Base-by-base conservation (phyloP, 129 eudicot genomes). In the Silybum marianum region DNA sequence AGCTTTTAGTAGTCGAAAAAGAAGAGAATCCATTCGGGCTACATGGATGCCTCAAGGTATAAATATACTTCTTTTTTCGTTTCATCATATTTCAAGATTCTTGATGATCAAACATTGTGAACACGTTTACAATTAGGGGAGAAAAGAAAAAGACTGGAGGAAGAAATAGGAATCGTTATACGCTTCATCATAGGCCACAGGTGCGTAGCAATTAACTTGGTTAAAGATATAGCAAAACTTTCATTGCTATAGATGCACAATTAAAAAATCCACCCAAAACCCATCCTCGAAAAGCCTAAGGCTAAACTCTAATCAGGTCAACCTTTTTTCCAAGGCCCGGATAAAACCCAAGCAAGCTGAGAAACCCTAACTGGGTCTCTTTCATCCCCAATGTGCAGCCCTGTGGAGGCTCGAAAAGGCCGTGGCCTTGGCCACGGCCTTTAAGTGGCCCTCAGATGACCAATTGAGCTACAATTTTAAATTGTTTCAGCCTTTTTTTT, bases 41-140 rank as follows among this genome's bases (percentile, higher is more conserved):
- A 83, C 86, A 54, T 83, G 86, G 86, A 83, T 83, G 86, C 86
- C 86, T 12, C 86, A 83, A 83, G 86, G 83, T 83, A 40, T 68
- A 58, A 5, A 36, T 32, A 68, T 74, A n/a, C 30, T 51, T 18
- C 0, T 32, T 24, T 16, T 62, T 58, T 21, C 39, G 23, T 25
- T 39, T 73, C 2, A 9, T 72, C 46, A 3, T 71, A 40, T 36
- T 36, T 71, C 51, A n/a, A 34, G 30, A 72, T 9, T 38, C 28
- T 38, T 72, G n/a, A n/a, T 26, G 62, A 24, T 28, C 51, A 30
- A 30, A 42, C 3, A 46, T 11, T 40, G 18, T 65, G 12, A 7
- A 6, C 16, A 16, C 48, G 6, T 42, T 23, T 2, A 9, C 24
- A 39, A 66, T 73, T 38, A 82, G 80, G 84, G 79, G 84, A 73